Evolutionary conservation across 1,139 yeast genomes (phyloP), one percentile per base, ranked within the genome.

Genomic region (Suhomyces bokatorum): DNA sequence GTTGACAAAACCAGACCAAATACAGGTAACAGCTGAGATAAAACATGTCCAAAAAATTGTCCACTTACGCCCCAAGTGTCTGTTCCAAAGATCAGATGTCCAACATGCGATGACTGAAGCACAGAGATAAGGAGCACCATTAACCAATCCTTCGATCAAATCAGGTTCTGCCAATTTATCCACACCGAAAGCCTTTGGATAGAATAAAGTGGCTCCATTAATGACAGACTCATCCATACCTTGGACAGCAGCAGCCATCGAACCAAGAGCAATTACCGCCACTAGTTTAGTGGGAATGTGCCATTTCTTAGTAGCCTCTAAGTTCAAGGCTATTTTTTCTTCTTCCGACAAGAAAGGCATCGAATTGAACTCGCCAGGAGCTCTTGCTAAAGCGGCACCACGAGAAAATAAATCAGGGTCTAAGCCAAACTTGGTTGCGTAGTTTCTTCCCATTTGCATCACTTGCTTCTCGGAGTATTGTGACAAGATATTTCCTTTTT

Each of bases 161-260:
- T 81, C 80, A 38, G 80, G 77, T 57, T 84, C 72, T 27, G 73
- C 68, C 56, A 75, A 67, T 5, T 44, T 44, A 13, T 62, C 69
- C 16, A 68, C 56, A 10, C 70, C 75, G 41, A 85, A 71, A 1
- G 62, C 63, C 2, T 58, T 54, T 8, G 91, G 88, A 63, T 83
- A 87, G 58, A 81, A 84, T 38, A 87, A 66, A 43, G 83, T 79
- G 8, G 96, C 96, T 51, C 96, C 96, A 56, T 87, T 87, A 47
- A 86, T 78, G 15, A 87, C 96, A 1, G 95, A 77, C 64, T 88
- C 96, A 63, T 88, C 96, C 89, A 88, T 87, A 57, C 96, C 96
- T 63, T 88, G 96, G 30, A 89, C 91, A 8, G 91, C 87, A 14
- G 96, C 96, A 43, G 93, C 89, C 82, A 87, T 79, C 3, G 96